A percentile compares a stretch with the other conserved stretches of the same genome.
These are phyloP conservation scores for Pseudonitzschia pungens DNA, from an alignment of 108 stramenopile genomes.

Conservation along the genomic window DNA sequence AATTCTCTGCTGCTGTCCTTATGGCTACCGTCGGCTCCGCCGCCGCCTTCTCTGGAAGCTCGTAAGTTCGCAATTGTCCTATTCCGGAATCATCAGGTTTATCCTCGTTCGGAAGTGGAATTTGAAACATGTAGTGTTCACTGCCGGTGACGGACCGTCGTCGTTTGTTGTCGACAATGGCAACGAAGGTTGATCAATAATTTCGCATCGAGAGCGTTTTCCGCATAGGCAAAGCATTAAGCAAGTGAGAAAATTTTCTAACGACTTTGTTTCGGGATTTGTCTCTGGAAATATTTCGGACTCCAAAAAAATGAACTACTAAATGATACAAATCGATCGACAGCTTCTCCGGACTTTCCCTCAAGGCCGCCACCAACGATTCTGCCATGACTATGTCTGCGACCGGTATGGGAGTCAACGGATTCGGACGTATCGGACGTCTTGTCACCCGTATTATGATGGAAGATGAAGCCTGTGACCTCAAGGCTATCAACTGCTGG, in stretches of 20 bases:
- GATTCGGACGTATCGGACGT: constrained; percentile 99
- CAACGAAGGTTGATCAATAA: too few species aligned
- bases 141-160: too few species aligned
- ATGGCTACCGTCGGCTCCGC: constrained; percentile 73
- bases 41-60: constrained; percentile 64
- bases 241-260: too few species aligned
- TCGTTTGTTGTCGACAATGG: neutral
- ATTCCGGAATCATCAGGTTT: too few species aligned
- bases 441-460: constrained; percentile 98
- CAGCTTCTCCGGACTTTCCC: constrained; percentile 79
- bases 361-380: constrained; percentile 70
- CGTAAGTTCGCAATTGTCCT: constrained; percentile 44
- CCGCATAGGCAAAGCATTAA: too few species aligned
- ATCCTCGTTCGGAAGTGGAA: too few species aligned
- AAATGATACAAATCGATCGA: neutral
- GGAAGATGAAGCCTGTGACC: constrained; percentile 86
- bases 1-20: constrained; percentile 76
- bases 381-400: constrained; percentile 79
- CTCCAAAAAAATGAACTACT: too few species aligned
- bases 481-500: constrained; percentile 97
- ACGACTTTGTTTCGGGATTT: too few species aligned
- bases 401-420: constrained; percentile 94
- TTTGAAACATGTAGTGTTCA: too few species aligned
- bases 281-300: too few species aligned
- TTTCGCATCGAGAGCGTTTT: too few species aligned